Evolutionary conservation across 176 grass and related monocot species (phyloP).

Genomic region (Aegilops bicornis): DNA sequence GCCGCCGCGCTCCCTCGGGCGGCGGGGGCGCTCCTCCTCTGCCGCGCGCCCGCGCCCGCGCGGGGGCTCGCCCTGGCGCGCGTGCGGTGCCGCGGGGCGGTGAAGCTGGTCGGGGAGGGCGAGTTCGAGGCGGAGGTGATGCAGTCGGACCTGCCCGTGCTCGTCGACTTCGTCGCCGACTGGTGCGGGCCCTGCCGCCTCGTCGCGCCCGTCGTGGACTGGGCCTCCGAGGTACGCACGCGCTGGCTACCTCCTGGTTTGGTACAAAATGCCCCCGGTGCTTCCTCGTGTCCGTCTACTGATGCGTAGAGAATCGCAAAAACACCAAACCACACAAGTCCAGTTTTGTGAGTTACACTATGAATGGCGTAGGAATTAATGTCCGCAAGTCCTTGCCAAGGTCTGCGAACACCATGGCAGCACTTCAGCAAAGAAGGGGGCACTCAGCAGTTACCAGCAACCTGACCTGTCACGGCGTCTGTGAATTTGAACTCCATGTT

Average conservation of each 20-base stretch:
- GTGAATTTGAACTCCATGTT: background rate
- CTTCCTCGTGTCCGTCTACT: background rate
- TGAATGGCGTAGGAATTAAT: background rate
- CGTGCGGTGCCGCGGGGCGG: conserved; percentile 60
- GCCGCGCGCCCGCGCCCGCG: background rate
- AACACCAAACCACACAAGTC: too few species aligned
- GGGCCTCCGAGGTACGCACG: conserved; percentile 61
- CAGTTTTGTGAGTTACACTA: background rate
- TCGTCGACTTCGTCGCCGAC: conserved; percentile 94
- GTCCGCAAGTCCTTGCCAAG: background rate
- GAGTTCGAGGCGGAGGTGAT: conserved; percentile 79
- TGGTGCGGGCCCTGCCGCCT: conserved; percentile 98
- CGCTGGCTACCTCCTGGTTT: background rate
- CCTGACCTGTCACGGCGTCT: background rate
- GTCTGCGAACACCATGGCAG: background rate
- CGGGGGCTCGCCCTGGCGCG: conserved; percentile 9
- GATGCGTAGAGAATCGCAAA: background rate
- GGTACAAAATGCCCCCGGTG: background rate
- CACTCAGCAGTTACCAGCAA: background rate
- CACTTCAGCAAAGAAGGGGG: background rate
- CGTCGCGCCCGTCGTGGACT: conserved; percentile 81
- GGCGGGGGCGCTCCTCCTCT: background rate
- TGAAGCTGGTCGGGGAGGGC: conserved; percentile 47
- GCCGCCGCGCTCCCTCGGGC: background rate
- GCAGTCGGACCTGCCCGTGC: conserved; percentile 79